Base-by-base conservation (phyloP, 179 eudicot genomes). In the Gypsophila paniculata region DNA sequence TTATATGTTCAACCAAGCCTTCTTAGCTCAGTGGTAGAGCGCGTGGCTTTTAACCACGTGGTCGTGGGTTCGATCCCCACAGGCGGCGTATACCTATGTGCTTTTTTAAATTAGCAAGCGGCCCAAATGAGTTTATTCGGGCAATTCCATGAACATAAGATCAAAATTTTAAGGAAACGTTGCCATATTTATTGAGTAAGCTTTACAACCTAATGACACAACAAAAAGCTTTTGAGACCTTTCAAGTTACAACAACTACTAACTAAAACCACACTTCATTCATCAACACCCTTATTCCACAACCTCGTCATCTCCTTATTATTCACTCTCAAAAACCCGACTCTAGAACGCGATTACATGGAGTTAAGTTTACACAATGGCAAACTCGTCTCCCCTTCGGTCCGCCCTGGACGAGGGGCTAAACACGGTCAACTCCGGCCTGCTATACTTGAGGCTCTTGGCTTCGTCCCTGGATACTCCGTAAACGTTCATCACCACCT, bases 31-130 rank as follows among this genome's bases (percentile, higher is more conserved):
- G 70, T 81, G 94, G 96, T 89, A 89, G 96, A 90, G 94, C 96
- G 91, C 89, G 83, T 85, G 94, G 91, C 91, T 90, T 88, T 90
- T 89, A 89, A 89, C 88, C 94, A 83, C 84, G 93, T 89, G 93
- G 94, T 79, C 78, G 78, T 71, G 82, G 78, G 82, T 79, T 79
- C 82, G 82, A 79, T 75, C 78, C 81, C 81, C 81, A 78, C 78
- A 78, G 81, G 74, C 81, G 74, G 81, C 81, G 81, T n/a, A n/a
- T n/a, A n/a, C n/a, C n/a, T n/a, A n/a, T n/a, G n/a, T n/a, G n/a
- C n/a, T n/a, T n/a, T n/a, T n/a, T n/a, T n/a, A n/a, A n/a, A n/a
- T n/a, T n/a, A n/a, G n/a, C n/a, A n/a, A n/a, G n/a, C n/a, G n/a
- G n/a, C n/a, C n/a, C n/a, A n/a, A n/a, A n/a, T n/a, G n/a, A n/a